Evolutionary conservation across 495 filamentous ascomycete genomes (phyloP).

Genomic region (Pyrenula aspistea): DNA sequence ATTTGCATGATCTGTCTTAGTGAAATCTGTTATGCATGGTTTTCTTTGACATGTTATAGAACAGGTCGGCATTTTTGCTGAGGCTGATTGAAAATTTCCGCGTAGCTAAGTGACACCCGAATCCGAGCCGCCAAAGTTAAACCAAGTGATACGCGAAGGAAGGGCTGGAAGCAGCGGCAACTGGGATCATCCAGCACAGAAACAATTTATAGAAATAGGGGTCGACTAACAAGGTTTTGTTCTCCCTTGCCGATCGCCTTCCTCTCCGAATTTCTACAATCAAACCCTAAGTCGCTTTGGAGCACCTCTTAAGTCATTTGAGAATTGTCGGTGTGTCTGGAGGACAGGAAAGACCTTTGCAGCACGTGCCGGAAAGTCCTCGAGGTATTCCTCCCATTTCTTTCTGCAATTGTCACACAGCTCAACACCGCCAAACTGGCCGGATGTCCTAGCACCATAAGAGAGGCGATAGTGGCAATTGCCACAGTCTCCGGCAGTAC

Average conservation of each 20-base stretch:
- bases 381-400: not conserved
- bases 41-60: no score
- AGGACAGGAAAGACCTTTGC: not conserved
- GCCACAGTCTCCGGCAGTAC: not conserved
- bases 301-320: not conserved
- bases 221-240: not conserved
- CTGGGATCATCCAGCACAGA: not conserved
- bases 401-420: not conserved
- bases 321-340: not conserved
- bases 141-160: not conserved
- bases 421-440: conserved; percentile 5
- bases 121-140: no score
- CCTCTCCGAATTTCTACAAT: not conserved
- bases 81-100: no score
- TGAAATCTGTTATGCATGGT: no score
- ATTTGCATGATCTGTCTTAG: no score
- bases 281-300: not conserved
- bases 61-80: no score
- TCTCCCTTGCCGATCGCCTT: not conserved
- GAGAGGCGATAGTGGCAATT: conserved; percentile 1
- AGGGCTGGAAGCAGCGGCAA: not conserved
- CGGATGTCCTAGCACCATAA: not conserved
- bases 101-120: no score
- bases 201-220: not conserved
- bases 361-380: not conserved